A percentile compares a stretch with the other conserved stretches of the same genome.
Conservation (phyloP, 192 early-diverging fungal species). For the Umbelopsis sp. region DNA sequence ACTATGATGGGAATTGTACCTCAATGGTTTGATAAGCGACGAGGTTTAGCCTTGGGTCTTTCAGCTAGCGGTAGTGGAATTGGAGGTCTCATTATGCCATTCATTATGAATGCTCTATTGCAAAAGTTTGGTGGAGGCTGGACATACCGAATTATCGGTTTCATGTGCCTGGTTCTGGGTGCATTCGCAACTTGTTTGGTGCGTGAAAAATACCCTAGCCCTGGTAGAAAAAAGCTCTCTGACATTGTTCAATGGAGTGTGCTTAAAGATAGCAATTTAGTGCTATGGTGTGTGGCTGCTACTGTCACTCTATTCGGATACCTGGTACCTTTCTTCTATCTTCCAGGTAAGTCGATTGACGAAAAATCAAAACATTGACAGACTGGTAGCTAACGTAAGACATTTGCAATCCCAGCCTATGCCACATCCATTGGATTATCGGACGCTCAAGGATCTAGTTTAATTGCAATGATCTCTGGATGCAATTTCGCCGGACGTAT, state of each 20-base stretch:
- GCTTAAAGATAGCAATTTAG: conserved; percentile 25
- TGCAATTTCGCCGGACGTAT: conserved; percentile 35
- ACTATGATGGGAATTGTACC: conserved; percentile 34
- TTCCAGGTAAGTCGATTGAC: conserved; percentile 26
- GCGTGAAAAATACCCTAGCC: conserved; percentile 9
- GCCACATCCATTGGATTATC: conserved; percentile 28
- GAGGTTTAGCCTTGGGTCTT: conserved; percentile 74
- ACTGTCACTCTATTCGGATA: conserved; percentile 24
- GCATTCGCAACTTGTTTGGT: conserved; percentile 3
- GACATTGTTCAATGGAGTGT: conserved; percentile 29
- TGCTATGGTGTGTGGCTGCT: conserved; percentile 28
- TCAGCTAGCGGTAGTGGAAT: conserved; percentile 72
- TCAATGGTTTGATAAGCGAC: conserved; percentile 70
- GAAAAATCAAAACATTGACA: neutral
- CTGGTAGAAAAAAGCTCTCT: neutral
- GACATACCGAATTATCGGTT: conserved; percentile 37
- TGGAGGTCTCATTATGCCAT: conserved; percentile 69
- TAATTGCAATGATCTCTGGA: conserved; percentile 26
- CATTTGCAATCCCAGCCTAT: conserved; percentile 5
- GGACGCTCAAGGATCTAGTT: conserved; percentile 25
- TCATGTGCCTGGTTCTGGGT: conserved; percentile 28
- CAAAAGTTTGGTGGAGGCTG: conserved; percentile 50
- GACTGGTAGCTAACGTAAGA: neutral
- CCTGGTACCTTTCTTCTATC: conserved; percentile 33
- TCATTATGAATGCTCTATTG: conserved; percentile 60